phyloP scores from a whole-genome alignment of 2,329 filamentous ascomycete species.

The Coniella lustricola region DNA sequence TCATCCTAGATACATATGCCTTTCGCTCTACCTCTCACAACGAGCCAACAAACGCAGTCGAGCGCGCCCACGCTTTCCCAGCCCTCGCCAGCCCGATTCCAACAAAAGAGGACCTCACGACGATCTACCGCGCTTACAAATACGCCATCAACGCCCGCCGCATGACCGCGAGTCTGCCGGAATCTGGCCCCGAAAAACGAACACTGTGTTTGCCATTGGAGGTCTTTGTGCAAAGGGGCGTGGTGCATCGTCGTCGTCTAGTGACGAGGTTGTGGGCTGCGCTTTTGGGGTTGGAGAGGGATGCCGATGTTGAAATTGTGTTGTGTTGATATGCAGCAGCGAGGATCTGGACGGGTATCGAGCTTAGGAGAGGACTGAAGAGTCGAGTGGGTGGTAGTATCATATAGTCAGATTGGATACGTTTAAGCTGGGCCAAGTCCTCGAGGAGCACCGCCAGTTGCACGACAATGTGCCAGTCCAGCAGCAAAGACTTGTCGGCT shows the following conservation, averaged over 20 bases:
- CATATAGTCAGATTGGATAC: too few relatives aligned
- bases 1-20: conserved; percentile 3
- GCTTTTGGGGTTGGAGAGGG: conserved; percentile 25
- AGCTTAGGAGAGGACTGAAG: conserved; percentile 14
- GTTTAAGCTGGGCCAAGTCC: too few relatives aligned
- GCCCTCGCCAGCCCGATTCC: neutral
- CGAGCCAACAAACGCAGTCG: neutral
- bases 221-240: too few relatives aligned
- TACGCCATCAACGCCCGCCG: conserved; percentile 26
- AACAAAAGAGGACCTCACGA: neutral
- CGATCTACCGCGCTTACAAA: conserved; percentile 26
- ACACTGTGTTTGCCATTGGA: conserved; percentile 22
- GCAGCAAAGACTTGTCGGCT: neutral
- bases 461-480: too few relatives aligned
- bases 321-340: conserved; percentile 28
- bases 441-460: too few relatives aligned
- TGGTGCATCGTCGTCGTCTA: too few relatives aligned
- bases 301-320: conserved; percentile 27
- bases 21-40: neutral
- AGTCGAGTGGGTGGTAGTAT: too few relatives aligned
- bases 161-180: too few relatives aligned
- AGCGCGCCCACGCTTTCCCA: neutral
- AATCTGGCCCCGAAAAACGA: too few relatives aligned
- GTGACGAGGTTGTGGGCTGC: conserved; percentile 27
- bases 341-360: conserved; percentile 25